A percentile compares a stretch with the other conserved stretches of the same genome.
Evolutionary conservation across 2,329 filamentous ascomycete species (phyloP).

Genomic region (Monosporascus ibericus): DNA sequence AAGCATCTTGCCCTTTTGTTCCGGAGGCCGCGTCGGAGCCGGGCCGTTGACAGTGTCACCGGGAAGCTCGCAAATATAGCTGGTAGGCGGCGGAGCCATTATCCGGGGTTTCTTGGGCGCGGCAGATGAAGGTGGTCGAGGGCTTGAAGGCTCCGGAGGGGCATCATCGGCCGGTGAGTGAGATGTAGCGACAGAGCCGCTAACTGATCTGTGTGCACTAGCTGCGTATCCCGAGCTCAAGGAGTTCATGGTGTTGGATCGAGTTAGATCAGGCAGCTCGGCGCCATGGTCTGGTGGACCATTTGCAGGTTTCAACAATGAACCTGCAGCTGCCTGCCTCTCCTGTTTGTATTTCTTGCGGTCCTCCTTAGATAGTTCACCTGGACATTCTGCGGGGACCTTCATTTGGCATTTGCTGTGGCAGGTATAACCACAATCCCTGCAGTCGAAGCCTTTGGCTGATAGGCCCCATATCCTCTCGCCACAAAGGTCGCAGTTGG

Average conservation of each 20-base stretch:
- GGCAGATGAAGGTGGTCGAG: slow-evolving; percentile 40
- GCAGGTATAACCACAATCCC: slow-evolving; percentile 95
- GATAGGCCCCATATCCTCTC: slow-evolving; percentile 96
- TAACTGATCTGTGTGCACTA: slow-evolving; percentile 70
- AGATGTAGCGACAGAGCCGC: slow-evolving; percentile 41
- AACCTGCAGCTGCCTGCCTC: slow-evolving; percentile 72
- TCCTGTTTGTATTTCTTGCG: slow-evolving; percentile 88
- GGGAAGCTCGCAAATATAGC: slow-evolving; percentile 68
- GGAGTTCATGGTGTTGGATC: slow-evolving; percentile 86
- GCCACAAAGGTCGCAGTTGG: slow-evolving; percentile 93
- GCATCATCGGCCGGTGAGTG: slow-evolving; percentile 48
- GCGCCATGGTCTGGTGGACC: slow-evolving; percentile 45
- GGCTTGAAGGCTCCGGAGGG: slow-evolving; percentile 36
- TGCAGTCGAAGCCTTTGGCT: slow-evolving; percentile 93
- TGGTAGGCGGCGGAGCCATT: slow-evolving; percentile 77
- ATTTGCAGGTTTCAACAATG: slow-evolving; percentile 43
- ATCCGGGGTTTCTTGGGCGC: slow-evolving; percentile 59
- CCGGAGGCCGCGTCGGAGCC: slow-evolving; percentile 28
- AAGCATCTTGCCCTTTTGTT: slow-evolving; percentile 79
- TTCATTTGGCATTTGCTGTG: slow-evolving; percentile 99
- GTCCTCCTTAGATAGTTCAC: slow-evolving; percentile 89
- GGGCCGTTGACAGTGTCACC: slow-evolving; percentile 42
- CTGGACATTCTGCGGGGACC: slow-evolving; percentile 90
- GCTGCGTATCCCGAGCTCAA: slow-evolving; percentile 82
- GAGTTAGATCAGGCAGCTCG: slow-evolving; percentile 62